Percentiles rank a stretch among this genome's conserved stretches.
phyloP scores from a whole-genome alignment of 23 red algal genomes.

The Gracilaria gracilis region DNA sequence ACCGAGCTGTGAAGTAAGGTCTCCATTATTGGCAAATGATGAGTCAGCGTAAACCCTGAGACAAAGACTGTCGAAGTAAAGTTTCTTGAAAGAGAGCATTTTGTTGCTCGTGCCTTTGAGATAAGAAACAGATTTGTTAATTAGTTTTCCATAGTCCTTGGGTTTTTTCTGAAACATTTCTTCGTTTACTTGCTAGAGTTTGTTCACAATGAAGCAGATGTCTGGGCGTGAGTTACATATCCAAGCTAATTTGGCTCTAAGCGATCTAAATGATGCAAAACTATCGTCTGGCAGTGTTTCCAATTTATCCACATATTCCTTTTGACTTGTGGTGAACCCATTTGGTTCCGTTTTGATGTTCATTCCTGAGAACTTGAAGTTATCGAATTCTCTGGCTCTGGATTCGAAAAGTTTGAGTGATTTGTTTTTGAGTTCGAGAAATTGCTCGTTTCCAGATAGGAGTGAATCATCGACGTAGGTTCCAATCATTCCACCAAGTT shows the following conservation, averaged over 20 bases:
- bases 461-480: slow-evolving; percentile 20
- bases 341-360: neutral
- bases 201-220: neutral
- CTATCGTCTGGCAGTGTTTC: neutral
- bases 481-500: neutral
- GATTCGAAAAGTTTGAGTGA: neutral
- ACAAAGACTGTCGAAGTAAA: neutral
- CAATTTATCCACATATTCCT: neutral
- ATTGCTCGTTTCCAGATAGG: neutral
- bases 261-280: neutral
- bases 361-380: slow-evolving; percentile 7
- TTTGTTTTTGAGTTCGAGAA: neutral
- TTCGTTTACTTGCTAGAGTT: neutral
- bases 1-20: neutral
- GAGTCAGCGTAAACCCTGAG: neutral
- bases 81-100: neutral
- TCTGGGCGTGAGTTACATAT: neutral
- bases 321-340: neutral
- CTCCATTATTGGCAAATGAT: slow-evolving; percentile 1
- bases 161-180: neutral
- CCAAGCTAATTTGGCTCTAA: neutral
- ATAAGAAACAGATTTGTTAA: neutral
- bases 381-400: neutral
- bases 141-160: neutral
- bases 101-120: neutral